Percentiles rank a stretch among this genome's conserved stretches.
phyloP scores from a whole-genome alignment of 1,284 basidiomycete genomes.

The Rhodotorula sp. region DNA sequence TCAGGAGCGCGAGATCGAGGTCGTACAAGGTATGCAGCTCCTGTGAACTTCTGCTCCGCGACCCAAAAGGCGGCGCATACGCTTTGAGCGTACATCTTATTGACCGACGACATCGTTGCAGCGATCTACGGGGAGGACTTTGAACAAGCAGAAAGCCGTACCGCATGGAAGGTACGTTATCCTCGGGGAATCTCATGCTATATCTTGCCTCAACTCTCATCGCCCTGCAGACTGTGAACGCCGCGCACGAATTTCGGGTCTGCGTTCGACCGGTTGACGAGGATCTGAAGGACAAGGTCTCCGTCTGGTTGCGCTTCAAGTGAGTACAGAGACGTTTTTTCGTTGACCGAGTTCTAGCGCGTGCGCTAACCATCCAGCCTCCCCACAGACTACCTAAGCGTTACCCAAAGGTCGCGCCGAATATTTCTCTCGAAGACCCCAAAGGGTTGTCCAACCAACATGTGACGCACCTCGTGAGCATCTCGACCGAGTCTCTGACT shows the following conservation, averaged over 20 bases:
- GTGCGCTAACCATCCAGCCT: neutral
- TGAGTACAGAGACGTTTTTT: neutral
- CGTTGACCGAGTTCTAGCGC: rapidly evolving
- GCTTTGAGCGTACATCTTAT: neutral
- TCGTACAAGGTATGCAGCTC: slow-evolving; percentile 36
- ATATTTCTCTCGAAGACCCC: slow-evolving; percentile 34
- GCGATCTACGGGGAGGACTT: slow-evolving; percentile 45
- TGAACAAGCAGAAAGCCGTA: slow-evolving; percentile 35
- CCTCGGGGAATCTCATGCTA: neutral
- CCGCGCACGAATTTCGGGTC: slow-evolving; percentile 42
- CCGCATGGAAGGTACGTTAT: slow-evolving; percentile 41
- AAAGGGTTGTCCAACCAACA: slow-evolving; percentile 35
- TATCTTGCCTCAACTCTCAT: neutral
- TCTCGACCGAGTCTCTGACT: neutral
- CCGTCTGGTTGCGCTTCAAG: slow-evolving; percentile 43
- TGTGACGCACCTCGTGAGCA: slow-evolving; percentile 29
- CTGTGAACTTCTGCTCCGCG: too few relatives aligned
- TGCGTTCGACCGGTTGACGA: slow-evolving; percentile 40
- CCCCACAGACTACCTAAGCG: slow-evolving; percentile 35
- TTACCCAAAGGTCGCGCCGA: slow-evolving; percentile 41
- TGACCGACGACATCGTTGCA: neutral
- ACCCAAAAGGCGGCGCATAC: neutral
- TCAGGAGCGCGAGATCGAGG: slow-evolving; percentile 43
- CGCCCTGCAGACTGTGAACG: slow-evolving; percentile 38
- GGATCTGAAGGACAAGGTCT: slow-evolving; percentile 39